phyloP scores from a whole-genome alignment of 495 filamentous ascomycete species.

The Podospora tetraspora region DNA sequence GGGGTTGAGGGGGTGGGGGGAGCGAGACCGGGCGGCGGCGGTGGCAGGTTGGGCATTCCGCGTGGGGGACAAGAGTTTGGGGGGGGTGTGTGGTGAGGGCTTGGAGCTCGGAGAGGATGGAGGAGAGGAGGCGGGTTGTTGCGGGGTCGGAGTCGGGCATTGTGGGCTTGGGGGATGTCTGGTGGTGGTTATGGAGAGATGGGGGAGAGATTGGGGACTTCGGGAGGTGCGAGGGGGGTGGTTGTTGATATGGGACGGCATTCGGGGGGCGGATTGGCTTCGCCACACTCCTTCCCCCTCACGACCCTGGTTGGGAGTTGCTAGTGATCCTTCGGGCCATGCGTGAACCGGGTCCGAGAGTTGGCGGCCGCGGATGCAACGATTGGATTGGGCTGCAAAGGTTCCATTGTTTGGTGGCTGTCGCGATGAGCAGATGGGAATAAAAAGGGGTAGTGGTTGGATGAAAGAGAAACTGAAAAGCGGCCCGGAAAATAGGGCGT shows the following conservation, averaged over 20 bases:
- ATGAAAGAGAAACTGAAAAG: no score
- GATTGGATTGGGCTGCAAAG: no score
- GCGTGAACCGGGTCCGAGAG: background rate
- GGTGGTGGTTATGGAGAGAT: background rate
- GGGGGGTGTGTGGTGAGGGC: background rate
- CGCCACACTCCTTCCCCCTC: background rate
- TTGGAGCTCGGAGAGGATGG: background rate
- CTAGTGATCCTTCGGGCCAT: background rate
- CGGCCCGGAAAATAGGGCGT: no score
- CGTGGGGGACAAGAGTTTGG: background rate
- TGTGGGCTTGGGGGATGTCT: background rate
- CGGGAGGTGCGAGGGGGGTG: background rate
- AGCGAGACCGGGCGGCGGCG: background rate
- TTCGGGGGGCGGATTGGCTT: background rate
- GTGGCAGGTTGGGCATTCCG: background rate
- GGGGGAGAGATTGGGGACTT: background rate
- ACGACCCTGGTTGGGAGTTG: background rate
- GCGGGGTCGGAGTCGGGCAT: background rate
- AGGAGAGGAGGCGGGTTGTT: background rate
- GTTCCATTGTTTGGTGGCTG: background rate
- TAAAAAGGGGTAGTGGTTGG: background rate
- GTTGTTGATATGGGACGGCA: background rate
- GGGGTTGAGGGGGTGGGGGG: background rate
- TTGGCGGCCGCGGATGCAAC: background rate
- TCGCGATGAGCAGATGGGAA: background rate